phyloP scores from a whole-genome alignment of 208 protist genomes.

The Leishmania gerbilli region DNA sequence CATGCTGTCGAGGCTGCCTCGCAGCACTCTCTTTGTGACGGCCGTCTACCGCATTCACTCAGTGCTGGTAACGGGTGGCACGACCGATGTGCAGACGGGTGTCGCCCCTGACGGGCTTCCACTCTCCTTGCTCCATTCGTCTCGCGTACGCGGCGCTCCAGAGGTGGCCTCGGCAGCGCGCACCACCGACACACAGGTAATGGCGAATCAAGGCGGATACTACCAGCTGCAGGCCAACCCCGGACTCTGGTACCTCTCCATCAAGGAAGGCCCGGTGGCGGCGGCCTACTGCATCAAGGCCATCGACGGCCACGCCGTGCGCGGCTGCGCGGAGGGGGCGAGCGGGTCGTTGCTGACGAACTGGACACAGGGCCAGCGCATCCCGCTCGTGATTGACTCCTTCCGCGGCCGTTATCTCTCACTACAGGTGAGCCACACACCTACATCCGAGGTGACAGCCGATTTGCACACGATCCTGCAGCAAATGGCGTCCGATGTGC shows the following conservation, averaged over 20 bases:
- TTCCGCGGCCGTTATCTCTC: conserved; percentile 49
- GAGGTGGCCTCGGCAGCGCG: background rate
- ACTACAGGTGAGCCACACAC: conserved; percentile 18
- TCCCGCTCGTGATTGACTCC: conserved; percentile 59
- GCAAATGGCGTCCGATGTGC: conserved; percentile 24
- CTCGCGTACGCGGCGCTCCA: background rate
- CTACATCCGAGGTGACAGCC: background rate
- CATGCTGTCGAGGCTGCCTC: conserved; percentile 71
- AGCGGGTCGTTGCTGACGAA: background rate
- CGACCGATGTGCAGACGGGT: conserved; percentile 30
- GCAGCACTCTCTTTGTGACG: conserved; percentile 36
- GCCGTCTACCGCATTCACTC: conserved; percentile 91
- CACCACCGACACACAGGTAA: conserved; percentile 95
- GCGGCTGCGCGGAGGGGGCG: conserved; percentile 13
- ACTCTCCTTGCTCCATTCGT: conserved; percentile 59
- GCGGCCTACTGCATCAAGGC: conserved; percentile 57
- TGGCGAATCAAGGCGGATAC: conserved; percentile 95
- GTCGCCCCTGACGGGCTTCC: conserved; percentile 72
- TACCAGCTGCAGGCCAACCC: conserved; percentile 96
- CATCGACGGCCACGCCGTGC: conserved; percentile 18
- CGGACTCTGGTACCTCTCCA: conserved; percentile 83
- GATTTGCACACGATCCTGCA: conserved; percentile 16
- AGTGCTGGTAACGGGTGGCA: conserved; percentile 85
- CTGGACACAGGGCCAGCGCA: conserved; percentile 31
- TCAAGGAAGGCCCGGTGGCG: conserved; percentile 67